phyloP scores from a whole-genome alignment of 495 filamentous ascomycete species.

The Durotheca rogersii region DNA sequence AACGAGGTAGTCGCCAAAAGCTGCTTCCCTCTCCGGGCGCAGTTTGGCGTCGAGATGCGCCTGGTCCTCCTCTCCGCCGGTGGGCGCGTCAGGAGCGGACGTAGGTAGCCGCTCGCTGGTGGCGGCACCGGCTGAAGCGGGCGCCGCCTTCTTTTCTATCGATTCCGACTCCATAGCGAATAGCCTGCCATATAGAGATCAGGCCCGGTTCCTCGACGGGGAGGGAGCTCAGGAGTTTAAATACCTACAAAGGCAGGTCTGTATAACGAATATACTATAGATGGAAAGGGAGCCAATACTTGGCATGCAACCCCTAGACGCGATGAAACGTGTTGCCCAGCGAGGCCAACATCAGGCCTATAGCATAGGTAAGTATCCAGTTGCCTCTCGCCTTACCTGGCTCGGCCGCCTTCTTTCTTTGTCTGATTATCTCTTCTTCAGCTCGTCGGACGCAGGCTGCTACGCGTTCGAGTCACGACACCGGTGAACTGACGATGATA shows the following conservation, averaged over 20 bases:
- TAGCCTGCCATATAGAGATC: conserved; percentile 1
- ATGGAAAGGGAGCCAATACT: conserved; percentile 4
- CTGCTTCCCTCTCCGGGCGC: conserved; percentile 46
- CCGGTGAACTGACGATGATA: too few species aligned
- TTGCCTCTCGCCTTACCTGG: too few species aligned
- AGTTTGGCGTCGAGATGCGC: conserved; percentile 32
- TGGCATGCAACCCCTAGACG: neutral
- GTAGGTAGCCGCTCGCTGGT: conserved; percentile 14
- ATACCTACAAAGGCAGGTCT: too few species aligned
- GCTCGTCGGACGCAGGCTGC: too few species aligned
- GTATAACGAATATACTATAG: neutral
- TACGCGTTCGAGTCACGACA: too few species aligned
- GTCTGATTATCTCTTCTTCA: too few species aligned
- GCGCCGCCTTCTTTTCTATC: conserved; percentile 12
- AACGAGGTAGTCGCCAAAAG: conserved; percentile 43
- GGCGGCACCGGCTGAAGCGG: neutral
- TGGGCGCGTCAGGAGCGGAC: conserved; percentile 4
- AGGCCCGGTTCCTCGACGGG: neutral
- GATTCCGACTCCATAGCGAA: conserved; percentile 17
- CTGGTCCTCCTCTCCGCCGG: conserved; percentile 24
- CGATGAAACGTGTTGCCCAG: conserved; percentile 21
- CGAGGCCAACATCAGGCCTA: conserved; percentile 3
- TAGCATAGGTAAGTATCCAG: conserved; percentile 2
- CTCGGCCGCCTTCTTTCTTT: too few species aligned
- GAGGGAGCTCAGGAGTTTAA: neutral